Base-by-base conservation (phyloP, 2,329 filamentous ascomycete genomes). In the Pyrenophora tritici-repentis region DNA sequence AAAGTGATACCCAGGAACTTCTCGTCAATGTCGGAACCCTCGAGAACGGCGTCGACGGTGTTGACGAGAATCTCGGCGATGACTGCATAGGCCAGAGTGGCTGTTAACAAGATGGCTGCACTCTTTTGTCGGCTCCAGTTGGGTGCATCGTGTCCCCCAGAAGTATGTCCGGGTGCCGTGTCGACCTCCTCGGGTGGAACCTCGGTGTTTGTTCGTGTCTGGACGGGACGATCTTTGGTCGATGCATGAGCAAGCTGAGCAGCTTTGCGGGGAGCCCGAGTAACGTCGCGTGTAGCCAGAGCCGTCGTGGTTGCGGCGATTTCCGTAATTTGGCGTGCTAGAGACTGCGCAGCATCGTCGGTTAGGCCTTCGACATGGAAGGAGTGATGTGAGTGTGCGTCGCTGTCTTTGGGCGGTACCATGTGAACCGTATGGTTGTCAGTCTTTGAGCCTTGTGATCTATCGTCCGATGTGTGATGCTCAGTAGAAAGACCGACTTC, bases 1-100 rank as follows among this genome's bases (percentile, higher is more conserved):
- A 99, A 80, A 1, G 94, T 97, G 60, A 99, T 96, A 39, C 94
- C 94, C 49, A 99, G 78, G 75, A 99, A 97, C 73, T 99, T 99
- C 70, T 97, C 91, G 69, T 97, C 92, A 63, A 99, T 91, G 43
- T 91, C 86, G 46, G 95, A 88, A 56, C 89, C 92, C 58, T 93
- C 86, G 43, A 99, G 77, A 6, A 99, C 93, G n/a, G 94, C 90
- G 69, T 99, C 95, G 1, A 99, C 95, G 0, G 93, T 97, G 72
- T 96, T 90, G 35, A 99, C 95, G 5, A 99, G 78, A 46, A 99
- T 97, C 74, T 99, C 94, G 6, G 94, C 94, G 70, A 99, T 96
- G 32, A 97, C 79, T n/a, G 95, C 94, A 71, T 99, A 99, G 10
- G 96, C 82, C 12, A 97, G 67, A 0, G 94, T 99, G 3, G 95